Conservation (phyloP, 2,329 filamentous ascomycete species). For the Xylariaceae sp. region DNA sequence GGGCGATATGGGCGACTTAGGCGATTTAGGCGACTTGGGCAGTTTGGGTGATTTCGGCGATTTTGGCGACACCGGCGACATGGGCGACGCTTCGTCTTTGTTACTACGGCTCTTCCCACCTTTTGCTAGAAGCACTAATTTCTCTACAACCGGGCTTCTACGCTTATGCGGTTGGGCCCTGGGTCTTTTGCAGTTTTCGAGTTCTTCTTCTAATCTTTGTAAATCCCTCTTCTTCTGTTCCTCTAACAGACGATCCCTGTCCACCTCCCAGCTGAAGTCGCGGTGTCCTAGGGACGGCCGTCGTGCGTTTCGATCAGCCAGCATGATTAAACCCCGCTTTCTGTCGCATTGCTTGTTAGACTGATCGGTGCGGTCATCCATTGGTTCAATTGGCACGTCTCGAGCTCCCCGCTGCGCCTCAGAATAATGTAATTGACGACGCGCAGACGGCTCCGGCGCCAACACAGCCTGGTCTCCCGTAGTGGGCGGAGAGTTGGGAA, state of each 20-base stretch:
- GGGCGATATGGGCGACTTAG: too few species aligned
- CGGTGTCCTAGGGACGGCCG: slow-evolving; percentile 22
- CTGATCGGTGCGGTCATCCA: slow-evolving; percentile 12
- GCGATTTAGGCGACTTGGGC: too few species aligned
- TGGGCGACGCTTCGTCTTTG: slow-evolving; percentile 36
- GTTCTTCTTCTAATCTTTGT: slow-evolving; percentile 42
- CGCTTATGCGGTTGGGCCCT: slow-evolving; percentile 28
- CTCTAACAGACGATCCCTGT: slow-evolving; percentile 46
- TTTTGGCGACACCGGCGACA: neutral
- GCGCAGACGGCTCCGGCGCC: slow-evolving; percentile 13
- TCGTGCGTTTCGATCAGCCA: slow-evolving; percentile 21
- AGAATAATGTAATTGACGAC: slow-evolving; percentile 24
- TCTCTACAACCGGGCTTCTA: slow-evolving; percentile 45
- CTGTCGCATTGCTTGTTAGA: slow-evolving; percentile 20
- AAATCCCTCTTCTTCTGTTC: slow-evolving; percentile 49
- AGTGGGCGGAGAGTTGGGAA: slow-evolving; percentile 14
- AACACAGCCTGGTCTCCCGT: slow-evolving; percentile 3
- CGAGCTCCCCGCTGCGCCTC: slow-evolving; percentile 17
- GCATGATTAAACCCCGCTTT: slow-evolving; percentile 18
- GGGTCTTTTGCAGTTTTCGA: slow-evolving; percentile 35
- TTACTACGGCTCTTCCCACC: slow-evolving; percentile 36
- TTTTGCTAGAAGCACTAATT: slow-evolving; percentile 44
- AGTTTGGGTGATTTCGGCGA: neutral
- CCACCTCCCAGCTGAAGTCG: slow-evolving; percentile 42
- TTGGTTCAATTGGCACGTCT: slow-evolving; percentile 15